phyloP scores from a whole-genome alignment of 768 basidiomycete genomes.

The Podaxis carcinomalis region DNA sequence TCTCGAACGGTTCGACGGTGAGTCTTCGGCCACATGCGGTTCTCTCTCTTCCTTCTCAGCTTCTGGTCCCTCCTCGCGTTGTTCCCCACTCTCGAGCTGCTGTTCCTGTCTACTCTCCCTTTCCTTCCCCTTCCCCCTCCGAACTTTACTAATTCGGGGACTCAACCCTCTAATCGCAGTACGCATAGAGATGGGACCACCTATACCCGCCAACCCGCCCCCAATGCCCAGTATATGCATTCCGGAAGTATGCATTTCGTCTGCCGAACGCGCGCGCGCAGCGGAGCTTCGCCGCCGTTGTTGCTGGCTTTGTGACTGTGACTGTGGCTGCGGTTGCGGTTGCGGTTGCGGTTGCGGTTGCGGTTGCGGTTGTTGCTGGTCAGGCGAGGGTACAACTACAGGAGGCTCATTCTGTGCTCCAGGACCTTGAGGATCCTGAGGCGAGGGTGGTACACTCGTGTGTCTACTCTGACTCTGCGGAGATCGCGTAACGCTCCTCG shows the following conservation, averaged over 20 bases:
- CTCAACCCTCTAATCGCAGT: constrained; percentile 7
- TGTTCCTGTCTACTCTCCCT: neutral
- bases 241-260: neutral
- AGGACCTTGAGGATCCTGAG: constrained; percentile 2
- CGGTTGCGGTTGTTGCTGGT: neutral
- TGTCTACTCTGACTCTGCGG: neutral
- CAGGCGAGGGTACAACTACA: neutral
- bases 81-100: neutral
- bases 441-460: neutral
- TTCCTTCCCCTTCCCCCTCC: neutral
- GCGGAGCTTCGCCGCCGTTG: neutral
- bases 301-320: neutral
- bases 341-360: neutral
- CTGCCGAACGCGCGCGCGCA: neutral
- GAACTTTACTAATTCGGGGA: constrained; percentile 4
- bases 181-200: constrained; percentile 5
- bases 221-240: constrained; percentile 8
- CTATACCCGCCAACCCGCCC: neutral
- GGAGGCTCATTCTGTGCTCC: neutral
- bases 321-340: neutral
- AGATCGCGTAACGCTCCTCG: constrained; percentile 14
- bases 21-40: neutral
- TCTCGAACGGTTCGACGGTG: neutral
- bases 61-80: neutral
- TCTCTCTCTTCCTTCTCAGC: neutral